Conservation (phyloP, 192 early-diverging fungal genomes). For the Mortierella claussenii region DNA sequence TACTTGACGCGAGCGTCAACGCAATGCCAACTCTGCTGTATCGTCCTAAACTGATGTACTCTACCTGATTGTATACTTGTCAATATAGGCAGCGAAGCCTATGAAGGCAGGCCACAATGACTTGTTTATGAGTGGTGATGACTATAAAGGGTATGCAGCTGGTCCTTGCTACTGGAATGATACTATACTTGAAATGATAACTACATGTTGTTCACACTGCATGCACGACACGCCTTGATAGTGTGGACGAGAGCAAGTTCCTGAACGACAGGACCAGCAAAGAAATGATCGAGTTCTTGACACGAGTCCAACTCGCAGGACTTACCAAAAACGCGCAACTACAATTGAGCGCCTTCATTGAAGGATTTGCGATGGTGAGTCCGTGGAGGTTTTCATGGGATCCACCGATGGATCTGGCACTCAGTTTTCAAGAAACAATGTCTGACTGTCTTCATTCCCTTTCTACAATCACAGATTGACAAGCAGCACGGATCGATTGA, state of each 20-base stretch:
- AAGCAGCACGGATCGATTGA: constrained; percentile 79
- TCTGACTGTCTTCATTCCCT: too few species aligned
- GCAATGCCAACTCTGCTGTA: too few species aligned
- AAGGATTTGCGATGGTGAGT: constrained; percentile 72
- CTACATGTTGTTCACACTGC: too few species aligned
- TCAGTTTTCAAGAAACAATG: too few species aligned
- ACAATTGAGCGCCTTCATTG: constrained; percentile 79
- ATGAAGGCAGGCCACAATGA: constrained; percentile 57
- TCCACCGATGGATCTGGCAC: too few species aligned
- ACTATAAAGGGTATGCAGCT: constrained; percentile 47
- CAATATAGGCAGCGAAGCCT: constrained; percentile 49
- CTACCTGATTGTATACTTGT: background rate
- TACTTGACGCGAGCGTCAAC: too few species aligned
- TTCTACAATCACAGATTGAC: constrained; percentile 66
- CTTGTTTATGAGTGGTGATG: constrained; percentile 66
- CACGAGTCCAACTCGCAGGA: constrained; percentile 63
- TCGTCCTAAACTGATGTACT: too few species aligned
- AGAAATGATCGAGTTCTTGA: constrained; percentile 66
- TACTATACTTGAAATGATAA: too few species aligned
- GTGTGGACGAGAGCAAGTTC: constrained; percentile 44
- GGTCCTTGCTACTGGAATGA: too few species aligned
- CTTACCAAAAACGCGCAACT: constrained; percentile 77
- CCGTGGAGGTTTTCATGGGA: too few species aligned
- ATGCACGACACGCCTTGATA: too few species aligned
- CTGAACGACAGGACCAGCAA: constrained; percentile 34